A percentile compares a stretch with the other conserved stretches of the same genome.
These are phyloP conservation scores for Claviceps pazoutovae DNA, from an alignment of 2,329 filamentous ascomycete genomes.

Conservation along the genomic window DNA sequence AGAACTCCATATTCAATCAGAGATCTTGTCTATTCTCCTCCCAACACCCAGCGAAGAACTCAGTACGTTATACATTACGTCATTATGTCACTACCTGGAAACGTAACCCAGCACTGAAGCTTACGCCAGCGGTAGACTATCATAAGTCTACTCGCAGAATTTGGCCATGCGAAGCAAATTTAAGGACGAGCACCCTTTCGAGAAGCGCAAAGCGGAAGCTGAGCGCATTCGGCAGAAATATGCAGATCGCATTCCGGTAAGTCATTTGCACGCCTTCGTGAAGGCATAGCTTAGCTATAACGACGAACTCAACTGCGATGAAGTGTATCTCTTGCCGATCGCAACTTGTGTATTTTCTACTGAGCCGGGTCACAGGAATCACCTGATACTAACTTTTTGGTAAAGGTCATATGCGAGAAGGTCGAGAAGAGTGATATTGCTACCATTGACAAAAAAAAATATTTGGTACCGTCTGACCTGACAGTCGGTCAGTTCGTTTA, in stretches of 20 bases:
- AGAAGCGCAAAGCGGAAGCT: conserved; percentile 99
- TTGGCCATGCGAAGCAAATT: conserved; percentile 91
- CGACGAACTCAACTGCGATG: background rate
- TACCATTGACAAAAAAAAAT: conserved; percentile 99
- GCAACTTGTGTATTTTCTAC: no score
- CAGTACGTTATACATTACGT: background rate
- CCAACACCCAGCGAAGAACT: background rate
- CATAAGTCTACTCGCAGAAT: conserved; percentile 11
- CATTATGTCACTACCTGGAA: background rate
- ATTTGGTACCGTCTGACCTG: conserved; percentile 90
- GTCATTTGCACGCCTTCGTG: conserved; percentile 23
- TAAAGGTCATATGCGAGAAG: conserved; percentile 96
- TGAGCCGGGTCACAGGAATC: background rate
- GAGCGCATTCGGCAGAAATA: conserved; percentile 99
- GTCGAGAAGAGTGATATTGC: conserved; percentile 98
- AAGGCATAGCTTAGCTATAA: background rate
- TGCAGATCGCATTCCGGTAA: conserved; percentile 90
- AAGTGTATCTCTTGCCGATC: background rate
- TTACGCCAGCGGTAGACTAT: background rate
- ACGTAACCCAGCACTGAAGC: background rate
- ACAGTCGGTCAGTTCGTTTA: conserved; percentile 99
- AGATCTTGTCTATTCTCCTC: no score
- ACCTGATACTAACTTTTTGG: background rate
- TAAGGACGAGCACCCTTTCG: conserved; percentile 99
- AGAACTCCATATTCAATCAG: conserved; percentile 2